phyloP scores from a whole-genome alignment of 139 green algal species.

The Mychonastes homosphaera region DNA sequence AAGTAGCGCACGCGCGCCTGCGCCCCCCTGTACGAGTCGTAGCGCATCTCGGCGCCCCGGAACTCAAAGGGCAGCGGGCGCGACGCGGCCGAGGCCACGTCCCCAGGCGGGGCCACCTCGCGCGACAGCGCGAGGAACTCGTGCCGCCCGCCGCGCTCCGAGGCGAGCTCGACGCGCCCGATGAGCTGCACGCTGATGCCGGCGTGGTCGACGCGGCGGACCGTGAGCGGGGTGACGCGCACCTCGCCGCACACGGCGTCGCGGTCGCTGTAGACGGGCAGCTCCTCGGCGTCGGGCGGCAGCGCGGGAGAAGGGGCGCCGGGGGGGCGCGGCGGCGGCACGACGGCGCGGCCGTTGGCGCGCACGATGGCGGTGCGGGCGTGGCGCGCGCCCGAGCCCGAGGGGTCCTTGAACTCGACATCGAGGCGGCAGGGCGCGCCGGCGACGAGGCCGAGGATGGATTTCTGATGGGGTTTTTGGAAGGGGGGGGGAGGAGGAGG shows the following conservation, averaged over 20 bases:
- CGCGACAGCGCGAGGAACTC: conserved; percentile 82
- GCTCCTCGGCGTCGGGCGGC: neutral
- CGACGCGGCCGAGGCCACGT: conserved; percentile 51
- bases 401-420: conserved; percentile 36
- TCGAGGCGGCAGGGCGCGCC: conserved; percentile 32
- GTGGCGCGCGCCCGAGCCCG: neutral
- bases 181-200: conserved; percentile 94
- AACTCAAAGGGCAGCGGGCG: conserved; percentile 88
- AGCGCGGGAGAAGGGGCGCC: neutral
- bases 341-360: neutral
- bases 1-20: conserved; percentile 77
- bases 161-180: conserved; percentile 89
- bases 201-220: conserved; percentile 84
- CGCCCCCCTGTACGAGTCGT: conserved; percentile 89
- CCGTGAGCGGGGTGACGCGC: conserved; percentile 44
- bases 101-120: conserved; percentile 66
- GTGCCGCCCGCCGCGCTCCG: conserved; percentile 67
- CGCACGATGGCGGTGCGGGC: no score
- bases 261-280: neutral
- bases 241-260: conserved; percentile 23
- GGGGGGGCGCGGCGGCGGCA: neutral
- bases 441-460: conserved; percentile 42
- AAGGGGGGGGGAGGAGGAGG: no score
- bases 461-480: no score
- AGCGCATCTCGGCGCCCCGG: conserved; percentile 87